Evolutionary conservation across 352 stramenopile genomes (phyloP), one percentile per base, ranked within the genome.

Genomic region (Globisporangium rhizosaccharum): DNA sequence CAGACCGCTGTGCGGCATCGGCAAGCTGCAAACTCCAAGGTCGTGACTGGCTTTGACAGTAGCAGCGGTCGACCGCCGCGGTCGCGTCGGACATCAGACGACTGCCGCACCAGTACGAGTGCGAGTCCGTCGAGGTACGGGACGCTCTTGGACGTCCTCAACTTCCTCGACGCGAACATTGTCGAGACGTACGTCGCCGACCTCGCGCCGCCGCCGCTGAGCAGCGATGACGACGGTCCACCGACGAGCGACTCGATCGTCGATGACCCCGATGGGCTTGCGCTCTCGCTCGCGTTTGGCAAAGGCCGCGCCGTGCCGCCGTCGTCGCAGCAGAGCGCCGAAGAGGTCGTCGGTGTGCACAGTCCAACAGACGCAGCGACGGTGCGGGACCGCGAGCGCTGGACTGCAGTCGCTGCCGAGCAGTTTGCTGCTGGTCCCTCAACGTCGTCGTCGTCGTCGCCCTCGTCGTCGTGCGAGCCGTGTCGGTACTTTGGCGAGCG

Each of bases 401-500:
- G 59, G 59, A 56, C 59, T 5, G 39, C 26, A 12, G 41, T 65
- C 37, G 59, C 46, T 15, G 25, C 45, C 6, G 18, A 64, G 28
- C 49, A 50, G 39, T 8, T n/a, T 45, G 25, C 37, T 5, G 26
- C 44, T 48, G 30, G 9, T 10, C 18, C 15, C 25, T 14, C 42
- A 18, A 17, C 56, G 12, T 49, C 23, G 11, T 56, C 51, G 2
- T 8, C 14, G 36, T 45, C 51, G 51, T 67, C 51, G 12, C 41
- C 26, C 28, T 59, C 55, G 12, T 53, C 45, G n/a, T 73, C 55
- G n/a, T 64, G 59, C 61, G 14, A 60, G 0, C 69, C 67, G 18
- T 88, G 72, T 36, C 67, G 61, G 11, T 78, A 72, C 63, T 82
- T 86, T 47, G 76, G 76, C 23, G 93, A 98, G 67, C 84, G 88